phyloP scores from a whole-genome alignment of 257 asterid genomes.

The Nyctanthes arbortristis region DNA sequence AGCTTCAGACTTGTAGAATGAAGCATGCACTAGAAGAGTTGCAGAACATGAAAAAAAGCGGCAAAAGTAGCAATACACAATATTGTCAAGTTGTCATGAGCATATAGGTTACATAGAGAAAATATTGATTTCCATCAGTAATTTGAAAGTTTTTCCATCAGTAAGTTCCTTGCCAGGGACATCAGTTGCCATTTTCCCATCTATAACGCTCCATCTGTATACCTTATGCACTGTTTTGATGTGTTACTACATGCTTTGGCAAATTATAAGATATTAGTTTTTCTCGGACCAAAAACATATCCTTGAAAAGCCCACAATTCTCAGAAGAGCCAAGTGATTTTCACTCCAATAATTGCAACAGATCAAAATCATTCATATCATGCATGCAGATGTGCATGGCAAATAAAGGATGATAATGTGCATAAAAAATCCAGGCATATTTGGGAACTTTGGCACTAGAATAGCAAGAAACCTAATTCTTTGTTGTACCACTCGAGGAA shows the following conservation, averaged over 20 bases:
- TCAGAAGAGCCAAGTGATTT: neutral
- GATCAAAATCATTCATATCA: neutral
- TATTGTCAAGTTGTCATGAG: neutral
- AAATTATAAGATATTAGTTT: too few relatives aligned
- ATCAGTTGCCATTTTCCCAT: neutral
- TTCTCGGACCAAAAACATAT: too few relatives aligned
- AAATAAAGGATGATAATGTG: neutral
- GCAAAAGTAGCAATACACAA: constrained; percentile 2
- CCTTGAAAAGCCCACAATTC: neutral
- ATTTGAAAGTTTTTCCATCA: too few relatives aligned
- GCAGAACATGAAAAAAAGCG: neutral
- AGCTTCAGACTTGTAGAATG: constrained; percentile 27
- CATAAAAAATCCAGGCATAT: neutral
- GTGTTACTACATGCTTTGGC: too few relatives aligned
- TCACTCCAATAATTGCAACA: neutral
- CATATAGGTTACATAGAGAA: neutral
- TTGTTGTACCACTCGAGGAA: neutral
- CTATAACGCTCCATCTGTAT: too few relatives aligned
- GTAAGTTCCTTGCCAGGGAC: neutral
- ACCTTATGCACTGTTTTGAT: too few relatives aligned
- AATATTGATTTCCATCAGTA: neutral
- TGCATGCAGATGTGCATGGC: neutral
- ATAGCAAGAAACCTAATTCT: neutral
- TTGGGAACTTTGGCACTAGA: neutral
- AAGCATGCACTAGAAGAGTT: constrained; percentile 8